Evolutionary conservation across 2,329 filamentous ascomycete species (phyloP), one percentile per base, ranked within the genome.

Genomic region (Macroventuria anomochaeta): DNA sequence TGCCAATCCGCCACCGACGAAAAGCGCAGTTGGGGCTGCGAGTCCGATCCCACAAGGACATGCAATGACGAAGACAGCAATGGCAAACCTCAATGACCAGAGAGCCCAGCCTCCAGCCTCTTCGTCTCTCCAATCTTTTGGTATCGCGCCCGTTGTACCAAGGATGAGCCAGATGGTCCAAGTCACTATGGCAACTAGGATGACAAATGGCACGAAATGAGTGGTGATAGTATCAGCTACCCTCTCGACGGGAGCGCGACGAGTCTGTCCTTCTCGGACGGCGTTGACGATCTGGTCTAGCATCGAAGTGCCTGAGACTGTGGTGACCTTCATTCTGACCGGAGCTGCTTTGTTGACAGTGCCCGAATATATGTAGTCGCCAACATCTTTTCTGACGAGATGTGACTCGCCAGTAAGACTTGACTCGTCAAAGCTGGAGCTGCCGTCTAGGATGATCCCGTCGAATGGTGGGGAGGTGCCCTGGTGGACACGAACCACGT

Each of bases 401-500:
- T 83, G 81, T 12, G 89, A 89, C 74, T 93, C 89, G 46, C 89
- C 89, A 1, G 93, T 97, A 55, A 97, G 80, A 57, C 91, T 96
- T 10, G 91, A 93, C 72, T 97, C 93, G 68, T 97, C 91, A 66
- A 97, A 96, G 42, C 79, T 73, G 82, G 85, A 81, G 3, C 85
- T 87, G 1, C 76, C 74, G 18, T 76, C 69, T 10, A 81, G 63
- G 17, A 96, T 67, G 3, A 76, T 70, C 7, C 93, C 93, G 69
- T 97, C 93, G 5, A 88, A 91, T 0, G 93, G 90, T 0, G 93
- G 93, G 0, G 92, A 96, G 1, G 85, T 83, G 2, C 93, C 93
- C 54, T 93, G 86, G 2, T 86, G 84, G 2, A 97, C 83, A 44
- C 86, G 85, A 36, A 97, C 89, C 7, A 73, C 46, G 53, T 80